A percentile compares a stretch with the other conserved stretches of the same genome.
Evolutionary conservation across 331 rosid genomes (phyloP).

Genomic region (Dryas integrifolia): DNA sequence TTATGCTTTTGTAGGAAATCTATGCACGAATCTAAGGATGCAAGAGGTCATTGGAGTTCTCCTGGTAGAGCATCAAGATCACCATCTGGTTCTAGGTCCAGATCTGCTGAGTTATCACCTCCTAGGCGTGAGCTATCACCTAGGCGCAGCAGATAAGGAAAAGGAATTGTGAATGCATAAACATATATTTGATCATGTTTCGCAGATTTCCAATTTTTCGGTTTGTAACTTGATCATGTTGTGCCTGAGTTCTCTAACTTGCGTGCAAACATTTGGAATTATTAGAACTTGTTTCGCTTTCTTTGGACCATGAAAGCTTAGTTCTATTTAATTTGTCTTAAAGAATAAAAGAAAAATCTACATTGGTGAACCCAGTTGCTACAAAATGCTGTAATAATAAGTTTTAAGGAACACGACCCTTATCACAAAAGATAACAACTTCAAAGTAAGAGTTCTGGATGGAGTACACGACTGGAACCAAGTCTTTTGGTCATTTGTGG

Average conservation of each 20-base stretch:
- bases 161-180: not conserved
- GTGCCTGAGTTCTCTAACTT: constrained; percentile 25
- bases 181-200: not conserved
- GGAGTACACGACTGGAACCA: no score
- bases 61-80: constrained; percentile 64
- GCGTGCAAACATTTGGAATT: constrained; percentile 24
- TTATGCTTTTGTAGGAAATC: constrained; percentile 54
- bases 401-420: no score
- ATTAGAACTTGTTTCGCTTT: constrained; percentile 3
- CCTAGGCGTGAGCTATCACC: constrained; percentile 49
- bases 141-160: constrained; percentile 59
- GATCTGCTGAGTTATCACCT: constrained; percentile 71
- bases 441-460: no score
- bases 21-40: constrained; percentile 51
- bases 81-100: constrained; percentile 74
- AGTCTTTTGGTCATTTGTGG: no score
- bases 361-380: no score
- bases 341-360: no score
- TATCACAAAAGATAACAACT: no score
- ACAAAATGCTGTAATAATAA: no score
- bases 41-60: constrained; percentile 66
- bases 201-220: not conserved
- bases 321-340: not conserved
- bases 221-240: constrained; percentile 14
- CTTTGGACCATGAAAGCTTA: constrained; percentile 12